Percentiles rank a stretch among this genome's conserved stretches.
These are phyloP conservation scores for Pythium aquatile DNA, from an alignment of 352 stramenopile species.

Conservation along the genomic window DNA sequence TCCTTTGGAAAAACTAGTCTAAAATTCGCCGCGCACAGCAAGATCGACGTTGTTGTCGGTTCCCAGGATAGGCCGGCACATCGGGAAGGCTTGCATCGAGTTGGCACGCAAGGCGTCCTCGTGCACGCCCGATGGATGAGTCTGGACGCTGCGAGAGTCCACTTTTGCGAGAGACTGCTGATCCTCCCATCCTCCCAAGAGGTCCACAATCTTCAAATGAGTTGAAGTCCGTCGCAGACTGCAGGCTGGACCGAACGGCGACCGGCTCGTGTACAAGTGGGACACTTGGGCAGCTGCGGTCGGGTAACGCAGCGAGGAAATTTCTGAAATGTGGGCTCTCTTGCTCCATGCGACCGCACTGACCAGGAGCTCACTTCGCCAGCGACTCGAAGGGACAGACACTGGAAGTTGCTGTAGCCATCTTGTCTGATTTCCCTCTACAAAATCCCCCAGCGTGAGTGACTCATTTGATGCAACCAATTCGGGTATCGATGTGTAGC, in stretches of 20 bases:
- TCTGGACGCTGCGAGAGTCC: constrained; percentile 4
- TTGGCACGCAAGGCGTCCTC: neutral
- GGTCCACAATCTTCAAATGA: neutral
- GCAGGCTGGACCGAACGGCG: neutral
- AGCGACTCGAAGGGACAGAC: neutral
- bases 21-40: too few species aligned
- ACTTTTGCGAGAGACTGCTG: neutral
- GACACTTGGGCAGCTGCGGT: constrained; percentile 1
- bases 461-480: too few species aligned
- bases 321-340: constrained; percentile 2
- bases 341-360: neutral
- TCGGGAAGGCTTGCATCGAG: neutral
- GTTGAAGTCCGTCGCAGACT: neutral
- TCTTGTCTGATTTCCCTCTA: neutral
- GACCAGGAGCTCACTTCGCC: neutral
- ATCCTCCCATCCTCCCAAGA: neutral
- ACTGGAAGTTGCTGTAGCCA: neutral
- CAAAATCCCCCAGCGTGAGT: too few species aligned
- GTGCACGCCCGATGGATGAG: neutral
- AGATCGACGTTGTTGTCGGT: too few species aligned
- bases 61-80: too few species aligned
- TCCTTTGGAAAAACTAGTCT: too few species aligned
- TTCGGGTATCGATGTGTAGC: neutral
- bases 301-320: constrained; percentile 1
- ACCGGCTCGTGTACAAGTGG: neutral